Base-by-base conservation (phyloP, 208 protist species). In the Leptomonas pyrrhocoris region DNA sequence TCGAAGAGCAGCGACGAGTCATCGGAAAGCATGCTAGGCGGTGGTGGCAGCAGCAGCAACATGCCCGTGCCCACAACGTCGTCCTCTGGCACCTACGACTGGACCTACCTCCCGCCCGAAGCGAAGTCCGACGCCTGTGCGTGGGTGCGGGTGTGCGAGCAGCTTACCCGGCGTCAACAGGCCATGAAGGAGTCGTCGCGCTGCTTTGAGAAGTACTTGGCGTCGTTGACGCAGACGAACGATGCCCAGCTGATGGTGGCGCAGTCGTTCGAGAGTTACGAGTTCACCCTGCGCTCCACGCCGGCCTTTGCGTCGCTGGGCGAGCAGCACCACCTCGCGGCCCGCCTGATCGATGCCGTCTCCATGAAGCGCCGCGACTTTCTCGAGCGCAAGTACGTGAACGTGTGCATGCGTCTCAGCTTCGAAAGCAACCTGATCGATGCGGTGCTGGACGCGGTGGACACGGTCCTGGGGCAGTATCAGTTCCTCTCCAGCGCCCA, bases 351-450 rank as follows among this genome's bases (percentile, higher is more conserved):
- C 59, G 72, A 81, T 28, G 53, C 58, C 16, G 76, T 80, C 2
- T 54, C 69, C 28, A 65, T 77, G 56, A 78, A 79, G 66, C 64
- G 76, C 46, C 49, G 54, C 18, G 68, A 85, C 38, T 79, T 79
- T 30, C 25, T 67, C 3, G 77, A 76, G 38, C 75, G 68, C 40
- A 84, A 73, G 68, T 94, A 84, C 77, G 62, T 84, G 49, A 89
- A 88, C 69, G 75, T 88, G 16, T 85, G 81, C 60, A 31, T 85
- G 64, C 65, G 82, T 11, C 74, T 96, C 23, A 56, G 70, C 31
- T 93, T 86, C 54, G 90, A 96, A 67, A 66, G 73, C 19, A 75
- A 75, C 31, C 83, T 85, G 59, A 80, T 92, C n/a, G 82, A 91
- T 23, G 69, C 84, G 18, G 86, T 80, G 34, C 57, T 94, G 49